A percentile compares a stretch with the other conserved stretches of the same genome.
Conservation (phyloP, 2,329 filamentous ascomycete genomes). For the Xylariaceae sp. region DNA sequence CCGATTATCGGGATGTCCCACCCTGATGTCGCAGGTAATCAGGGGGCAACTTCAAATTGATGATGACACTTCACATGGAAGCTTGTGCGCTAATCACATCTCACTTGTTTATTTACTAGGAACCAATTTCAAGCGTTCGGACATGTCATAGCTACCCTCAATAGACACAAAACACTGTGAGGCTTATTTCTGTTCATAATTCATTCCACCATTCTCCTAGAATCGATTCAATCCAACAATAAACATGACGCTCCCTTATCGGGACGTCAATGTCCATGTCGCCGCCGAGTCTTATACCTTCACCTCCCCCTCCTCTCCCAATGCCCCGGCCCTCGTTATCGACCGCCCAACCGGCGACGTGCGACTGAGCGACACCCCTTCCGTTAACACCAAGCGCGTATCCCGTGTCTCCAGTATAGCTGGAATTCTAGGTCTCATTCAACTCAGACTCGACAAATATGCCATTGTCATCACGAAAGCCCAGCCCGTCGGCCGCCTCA, state of each 20-base stretch:
- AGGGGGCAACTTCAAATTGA: too few relatives aligned
- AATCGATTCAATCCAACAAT: conserved; percentile 13
- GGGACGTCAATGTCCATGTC: conserved; percentile 95
- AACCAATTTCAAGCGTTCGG: too few relatives aligned
- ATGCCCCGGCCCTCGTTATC: conserved; percentile 81
- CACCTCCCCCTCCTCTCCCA: conserved; percentile 88
- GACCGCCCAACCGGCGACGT: conserved; percentile 91
- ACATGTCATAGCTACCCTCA: too few relatives aligned
- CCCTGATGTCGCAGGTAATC: too few relatives aligned
- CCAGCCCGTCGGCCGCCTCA: conserved; percentile 82
- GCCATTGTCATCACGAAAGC: conserved; percentile 95
- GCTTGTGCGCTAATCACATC: too few relatives aligned
- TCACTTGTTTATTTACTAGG: too few relatives aligned
- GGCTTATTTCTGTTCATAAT: too few relatives aligned
- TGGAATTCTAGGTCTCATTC: conserved; percentile 90
- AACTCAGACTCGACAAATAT: conserved; percentile 93
- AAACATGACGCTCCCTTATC: conserved; percentile 61
- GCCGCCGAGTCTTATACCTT: conserved; percentile 93
- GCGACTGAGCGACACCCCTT: conserved; percentile 73
- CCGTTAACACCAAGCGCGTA: conserved; percentile 69
- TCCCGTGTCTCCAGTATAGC: conserved; percentile 82
- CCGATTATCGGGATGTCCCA: too few relatives aligned
- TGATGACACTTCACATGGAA: too few relatives aligned
- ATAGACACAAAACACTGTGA: too few relatives aligned
- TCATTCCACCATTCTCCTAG: background rate